Percentiles rank a stretch among this genome's conserved stretches.
Conservation (phyloP, 2,329 filamentous ascomycete genomes). For the Calonectria montana region DNA sequence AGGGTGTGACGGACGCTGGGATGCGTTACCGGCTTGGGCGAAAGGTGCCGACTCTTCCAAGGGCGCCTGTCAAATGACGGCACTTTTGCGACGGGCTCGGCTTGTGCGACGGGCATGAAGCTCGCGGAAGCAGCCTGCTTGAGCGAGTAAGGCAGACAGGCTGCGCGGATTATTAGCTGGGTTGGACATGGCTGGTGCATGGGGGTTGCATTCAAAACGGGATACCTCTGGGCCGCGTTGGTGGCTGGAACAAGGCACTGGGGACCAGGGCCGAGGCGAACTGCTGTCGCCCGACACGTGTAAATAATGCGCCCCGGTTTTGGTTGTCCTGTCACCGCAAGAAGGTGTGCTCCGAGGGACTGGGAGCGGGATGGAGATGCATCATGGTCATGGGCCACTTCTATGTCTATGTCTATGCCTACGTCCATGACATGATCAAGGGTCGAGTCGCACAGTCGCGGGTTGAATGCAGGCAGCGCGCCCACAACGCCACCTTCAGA, state of each 20-base stretch:
- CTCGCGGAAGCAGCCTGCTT: not conserved
- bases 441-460: not conserved
- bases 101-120: not conserved
- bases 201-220: not conserved
- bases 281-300: conserved; percentile 21
- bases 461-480: not conserved
- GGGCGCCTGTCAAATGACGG: conserved; percentile 1
- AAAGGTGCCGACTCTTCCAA: not conserved
- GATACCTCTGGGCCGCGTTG: not conserved
- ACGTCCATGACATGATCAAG: not conserved
- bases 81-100: not conserved
- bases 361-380: not conserved
- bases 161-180: not conserved
- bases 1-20: not conserved
- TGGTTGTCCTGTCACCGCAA: not conserved
- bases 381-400: not conserved
- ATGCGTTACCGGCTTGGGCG: not conserved
- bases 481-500: not conserved
- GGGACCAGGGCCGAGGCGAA: conserved; percentile 12
- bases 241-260: not conserved
- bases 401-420: too few relatives aligned
- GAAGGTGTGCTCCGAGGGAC: not conserved
- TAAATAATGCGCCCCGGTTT: not conserved
- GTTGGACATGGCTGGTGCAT: not conserved
- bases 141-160: not conserved